A percentile compares a stretch with the other conserved stretches of the same genome.
phyloP scores from a whole-genome alignment of 2,329 filamentous ascomycete genomes.

The Sporothrix luriei region DNA sequence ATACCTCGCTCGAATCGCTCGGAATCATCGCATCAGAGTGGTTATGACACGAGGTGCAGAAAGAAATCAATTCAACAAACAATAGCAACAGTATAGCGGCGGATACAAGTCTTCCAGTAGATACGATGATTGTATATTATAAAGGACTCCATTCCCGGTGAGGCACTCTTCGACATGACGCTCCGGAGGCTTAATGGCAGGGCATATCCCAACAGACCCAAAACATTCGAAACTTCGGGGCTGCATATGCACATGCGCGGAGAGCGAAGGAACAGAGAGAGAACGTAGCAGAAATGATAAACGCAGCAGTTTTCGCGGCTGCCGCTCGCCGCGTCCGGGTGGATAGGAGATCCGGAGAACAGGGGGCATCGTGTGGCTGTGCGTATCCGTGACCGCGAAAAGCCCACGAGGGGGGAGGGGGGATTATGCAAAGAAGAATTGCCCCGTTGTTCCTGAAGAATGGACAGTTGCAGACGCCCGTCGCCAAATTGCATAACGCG shows the following conservation, averaged over 20 bases:
- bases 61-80: not conserved
- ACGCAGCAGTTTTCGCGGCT: not conserved
- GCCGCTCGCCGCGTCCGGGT: not conserved
- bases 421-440: not conserved
- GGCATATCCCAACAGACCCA: not conserved
- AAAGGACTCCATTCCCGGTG: not conserved
- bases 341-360: not conserved
- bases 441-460: not conserved
- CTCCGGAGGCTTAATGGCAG: too few relatives aligned
- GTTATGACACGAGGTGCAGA: not conserved
- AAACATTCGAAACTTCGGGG: not conserved
- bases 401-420: not conserved
- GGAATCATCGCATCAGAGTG: slow-evolving; percentile 2
- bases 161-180: not conserved
- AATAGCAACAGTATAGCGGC: not conserved
- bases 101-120: not conserved
- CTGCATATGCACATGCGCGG: slow-evolving; percentile 7
- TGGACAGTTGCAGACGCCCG: slow-evolving; percentile 15
- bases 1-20: slow-evolving; percentile 20
- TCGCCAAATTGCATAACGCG: slow-evolving; percentile 1
- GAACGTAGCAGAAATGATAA: not conserved
- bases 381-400: not conserved
- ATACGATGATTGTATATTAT: not conserved
- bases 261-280: not conserved
- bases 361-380: not conserved